Evolutionary conservation across 192 early-diverging fungal genomes (phyloP).

Genomic region (Entrophospora sp.): DNA sequence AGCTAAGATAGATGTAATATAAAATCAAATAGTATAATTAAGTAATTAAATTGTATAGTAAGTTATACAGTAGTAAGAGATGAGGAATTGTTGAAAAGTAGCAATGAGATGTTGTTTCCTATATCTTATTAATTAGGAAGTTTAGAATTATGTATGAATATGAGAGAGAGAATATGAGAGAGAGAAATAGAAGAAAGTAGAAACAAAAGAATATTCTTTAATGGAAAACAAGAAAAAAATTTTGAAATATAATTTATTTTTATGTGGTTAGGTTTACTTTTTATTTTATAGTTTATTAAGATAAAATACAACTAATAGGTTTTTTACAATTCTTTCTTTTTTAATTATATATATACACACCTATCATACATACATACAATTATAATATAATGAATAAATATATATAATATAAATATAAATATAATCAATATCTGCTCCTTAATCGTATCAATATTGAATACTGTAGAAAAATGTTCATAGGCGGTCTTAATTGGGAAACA

Average conservation of each 20-base stretch:
- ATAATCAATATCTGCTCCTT: background rate
- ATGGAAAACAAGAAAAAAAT: too few species aligned
- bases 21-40: background rate
- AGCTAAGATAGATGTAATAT: background rate
- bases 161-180: conserved; percentile 7
- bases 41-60: background rate
- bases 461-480: conserved; percentile 72
- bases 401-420: background rate
- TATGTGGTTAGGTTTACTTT: conserved; percentile 6
- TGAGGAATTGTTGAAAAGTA: background rate
- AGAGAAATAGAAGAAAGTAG: conserved; percentile 14
- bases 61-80: background rate
- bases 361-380: background rate
- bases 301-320: conserved; percentile 19
- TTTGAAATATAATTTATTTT: background rate
- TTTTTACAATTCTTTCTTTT: conserved; percentile 14
- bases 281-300: conserved; percentile 15
- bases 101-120: background rate
- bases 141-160: background rate
- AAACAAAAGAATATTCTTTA: too few species aligned
- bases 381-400: conserved; percentile 7
- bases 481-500: conserved; percentile 76
- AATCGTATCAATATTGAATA: conserved; percentile 4
- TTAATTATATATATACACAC: background rate
- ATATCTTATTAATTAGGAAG: background rate